phyloP scores from a whole-genome alignment of 768 basidiomycete genomes.

The Clavaria fumosa region DNA sequence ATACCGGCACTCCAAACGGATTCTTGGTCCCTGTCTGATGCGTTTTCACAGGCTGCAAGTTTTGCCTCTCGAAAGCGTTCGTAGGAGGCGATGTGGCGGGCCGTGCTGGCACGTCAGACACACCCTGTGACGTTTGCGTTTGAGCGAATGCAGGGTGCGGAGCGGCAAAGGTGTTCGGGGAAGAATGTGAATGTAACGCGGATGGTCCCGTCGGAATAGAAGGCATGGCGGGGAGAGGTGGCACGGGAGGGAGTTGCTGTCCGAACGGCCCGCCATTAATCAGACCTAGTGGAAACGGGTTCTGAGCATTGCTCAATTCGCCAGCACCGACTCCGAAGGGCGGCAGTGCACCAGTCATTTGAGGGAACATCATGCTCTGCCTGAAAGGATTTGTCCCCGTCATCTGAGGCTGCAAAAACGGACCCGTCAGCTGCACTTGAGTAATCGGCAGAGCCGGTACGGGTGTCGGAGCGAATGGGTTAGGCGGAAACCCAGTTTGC shows the following conservation, averaged over 20 bases:
- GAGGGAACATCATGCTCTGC: conserved; percentile 56
- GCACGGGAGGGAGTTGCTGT: too few relatives aligned
- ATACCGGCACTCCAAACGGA: conserved; percentile 74
- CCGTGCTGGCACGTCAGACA: conserved; percentile 31
- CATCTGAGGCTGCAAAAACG: conserved; percentile 35
- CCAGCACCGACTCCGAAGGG: conserved; percentile 8
- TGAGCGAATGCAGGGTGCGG: conserved; percentile 13
- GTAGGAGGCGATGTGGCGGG: conserved; percentile 64
- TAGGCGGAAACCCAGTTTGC: conserved; percentile 27
- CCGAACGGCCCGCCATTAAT: too few relatives aligned
- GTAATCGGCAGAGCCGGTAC: too few relatives aligned
- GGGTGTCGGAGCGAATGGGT: conserved; percentile 11
- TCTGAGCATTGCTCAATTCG: conserved; percentile 7
- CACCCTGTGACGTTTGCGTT: conserved; percentile 9
- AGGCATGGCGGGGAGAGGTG: too few relatives aligned
- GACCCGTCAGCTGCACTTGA: conserved; percentile 20
- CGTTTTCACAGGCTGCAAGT: conserved; percentile 48
- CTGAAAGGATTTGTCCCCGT: conserved; percentile 75
- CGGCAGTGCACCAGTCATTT: conserved; percentile 34
- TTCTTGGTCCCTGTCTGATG: conserved; percentile 92
- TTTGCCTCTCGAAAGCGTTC: conserved; percentile 18
- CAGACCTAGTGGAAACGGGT: conserved; percentile 9
- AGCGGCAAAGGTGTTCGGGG: conserved; percentile 11
- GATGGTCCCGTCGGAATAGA: conserved; percentile 12
- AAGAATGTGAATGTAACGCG: conserved; percentile 10